Conservation (phyloP, 1,284 basidiomycete genomes). For the Peniophora sp. region DNA sequence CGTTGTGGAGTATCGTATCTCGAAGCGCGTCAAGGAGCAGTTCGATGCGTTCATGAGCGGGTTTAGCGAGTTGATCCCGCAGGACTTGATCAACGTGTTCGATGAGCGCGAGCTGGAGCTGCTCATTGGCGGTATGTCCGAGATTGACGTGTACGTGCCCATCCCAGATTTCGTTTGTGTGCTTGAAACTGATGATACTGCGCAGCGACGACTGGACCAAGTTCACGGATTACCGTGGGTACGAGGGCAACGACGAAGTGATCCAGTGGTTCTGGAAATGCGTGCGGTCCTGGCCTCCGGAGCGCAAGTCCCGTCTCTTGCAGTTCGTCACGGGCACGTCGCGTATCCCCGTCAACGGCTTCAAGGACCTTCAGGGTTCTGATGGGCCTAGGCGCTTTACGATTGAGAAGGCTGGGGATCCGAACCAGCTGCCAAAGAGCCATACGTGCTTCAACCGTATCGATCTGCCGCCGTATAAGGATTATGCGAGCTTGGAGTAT, state of each 20-base stretch:
- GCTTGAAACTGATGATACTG: slow-evolving; percentile 4
- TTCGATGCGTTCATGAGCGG: slow-evolving; percentile 96
- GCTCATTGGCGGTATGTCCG: slow-evolving; percentile 97
- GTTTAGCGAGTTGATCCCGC: slow-evolving; percentile 91
- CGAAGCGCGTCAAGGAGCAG: slow-evolving; percentile 89
- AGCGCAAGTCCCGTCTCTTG: slow-evolving; percentile 88
- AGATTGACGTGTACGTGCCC: slow-evolving; percentile 84
- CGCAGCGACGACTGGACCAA: slow-evolving; percentile 79
- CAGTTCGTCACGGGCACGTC: slow-evolving; percentile 99
- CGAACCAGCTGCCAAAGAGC: slow-evolving; percentile 81
- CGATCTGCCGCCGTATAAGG: slow-evolving; percentile 88
- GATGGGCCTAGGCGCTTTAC: slow-evolving; percentile 94
- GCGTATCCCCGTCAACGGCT: slow-evolving; percentile 96
- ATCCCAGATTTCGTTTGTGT: slow-evolving; percentile 1
- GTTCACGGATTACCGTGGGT: slow-evolving; percentile 80
- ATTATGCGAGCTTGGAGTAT: slow-evolving; percentile 84
- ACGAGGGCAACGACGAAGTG: slow-evolving; percentile 86
- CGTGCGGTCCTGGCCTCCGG: slow-evolving; percentile 91
- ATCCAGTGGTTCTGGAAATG: slow-evolving; percentile 99
- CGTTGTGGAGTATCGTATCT: slow-evolving; percentile 93
- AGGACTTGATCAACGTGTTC: slow-evolving; percentile 94
- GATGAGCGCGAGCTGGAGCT: slow-evolving; percentile 97
- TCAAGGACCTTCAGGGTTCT: slow-evolving; percentile 97
- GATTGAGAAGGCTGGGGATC: slow-evolving; percentile 94
- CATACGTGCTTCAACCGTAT: slow-evolving; percentile 91